Evolutionary conservation across 805 yeast genomes (phyloP).

Genomic region (Schwanniomyces pseudopolymorphus): DNA sequence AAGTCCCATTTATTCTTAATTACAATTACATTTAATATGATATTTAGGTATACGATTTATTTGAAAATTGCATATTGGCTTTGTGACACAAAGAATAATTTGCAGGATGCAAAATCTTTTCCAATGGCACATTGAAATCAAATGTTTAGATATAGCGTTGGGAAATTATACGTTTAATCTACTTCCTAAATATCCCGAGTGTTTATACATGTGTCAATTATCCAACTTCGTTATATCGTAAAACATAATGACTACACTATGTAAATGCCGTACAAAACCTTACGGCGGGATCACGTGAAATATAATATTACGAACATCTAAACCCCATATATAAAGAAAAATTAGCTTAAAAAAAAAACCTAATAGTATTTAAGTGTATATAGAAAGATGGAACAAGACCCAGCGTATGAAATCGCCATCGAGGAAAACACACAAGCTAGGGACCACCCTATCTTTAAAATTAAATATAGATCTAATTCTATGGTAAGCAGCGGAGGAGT

Average conservation of each 20-base stretch:
- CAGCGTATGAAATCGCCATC: slow-evolving; percentile 11
- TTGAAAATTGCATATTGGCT: background rate
- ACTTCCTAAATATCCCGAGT: background rate
- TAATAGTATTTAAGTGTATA: background rate
- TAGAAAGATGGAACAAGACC: slow-evolving; percentile 4
- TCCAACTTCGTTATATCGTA: background rate
- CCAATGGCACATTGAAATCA: background rate
- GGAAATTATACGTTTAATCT: background rate
- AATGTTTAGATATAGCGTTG: background rate
- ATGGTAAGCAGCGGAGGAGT: slow-evolving; percentile 13
- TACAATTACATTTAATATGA: background rate
- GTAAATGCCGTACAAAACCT: background rate
- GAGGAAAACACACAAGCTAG: slow-evolving; percentile 24
- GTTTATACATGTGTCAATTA: background rate
- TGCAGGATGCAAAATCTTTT: slow-evolving; percentile 1
- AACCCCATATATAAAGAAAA: background rate
- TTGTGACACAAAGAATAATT: background rate
- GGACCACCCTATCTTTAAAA: slow-evolving; percentile 33
- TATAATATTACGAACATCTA: background rate
- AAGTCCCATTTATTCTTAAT: slow-evolving; percentile 45
- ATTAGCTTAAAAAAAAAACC: background rate
- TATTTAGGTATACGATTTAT: background rate
- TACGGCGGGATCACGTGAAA: background rate
- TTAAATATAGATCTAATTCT: slow-evolving; percentile 36
- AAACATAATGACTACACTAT: background rate